Evolutionary conservation across 257 asterid species (phyloP), one percentile per base, ranked within the genome.

Genomic region (Buddleja alternifolia): DNA sequence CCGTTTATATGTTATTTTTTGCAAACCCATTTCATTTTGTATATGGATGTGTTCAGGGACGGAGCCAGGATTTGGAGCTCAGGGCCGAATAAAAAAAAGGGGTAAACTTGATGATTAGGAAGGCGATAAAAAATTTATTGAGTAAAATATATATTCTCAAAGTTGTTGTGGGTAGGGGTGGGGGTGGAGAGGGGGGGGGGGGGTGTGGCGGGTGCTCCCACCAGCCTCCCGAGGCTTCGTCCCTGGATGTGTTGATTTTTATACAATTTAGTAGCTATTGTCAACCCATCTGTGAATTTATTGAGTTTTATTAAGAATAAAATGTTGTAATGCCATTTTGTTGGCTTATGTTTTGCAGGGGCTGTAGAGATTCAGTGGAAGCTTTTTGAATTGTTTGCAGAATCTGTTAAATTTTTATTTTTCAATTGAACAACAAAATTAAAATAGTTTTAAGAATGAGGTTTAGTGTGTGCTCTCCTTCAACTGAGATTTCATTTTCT

Each of bases 401-500:
- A 37, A 9, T 5, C 34, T 29, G 34, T 29, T 29, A 1, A 36
- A 53, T 77, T 51, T 37, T 42, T 32, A 19, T 39, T 44, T 29
- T 54, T 60, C 42, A 10, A 42, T 66, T 66, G 63, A 45, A 60
- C 19, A 54, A 40, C 29, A 6, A 57, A 40, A 56, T 45, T 37
- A 12, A 60, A 57, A 24, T 40, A 67, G 61, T 64, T n/a, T n/a
- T n/a, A 40, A 76, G 32, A 60, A 88, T 88, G 96, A 84, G 78
- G 47, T 79, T 70, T 61, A 62, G 76, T 4, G 12, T 74, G 68
- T 72, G 80, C 63, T 81, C 93, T 12, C 80, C 90, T 75, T 77
- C 94, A 10, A 39, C 85, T 16, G 88, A 84, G 74, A 75, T 82
- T 63, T 78, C 82, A 24, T 75, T 82, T 81, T 71, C 83, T 59